These are phyloP conservation scores for Rhizopogon rudus DNA, from an alignment of 768 basidiomycete species.

Conservation along the genomic window DNA sequence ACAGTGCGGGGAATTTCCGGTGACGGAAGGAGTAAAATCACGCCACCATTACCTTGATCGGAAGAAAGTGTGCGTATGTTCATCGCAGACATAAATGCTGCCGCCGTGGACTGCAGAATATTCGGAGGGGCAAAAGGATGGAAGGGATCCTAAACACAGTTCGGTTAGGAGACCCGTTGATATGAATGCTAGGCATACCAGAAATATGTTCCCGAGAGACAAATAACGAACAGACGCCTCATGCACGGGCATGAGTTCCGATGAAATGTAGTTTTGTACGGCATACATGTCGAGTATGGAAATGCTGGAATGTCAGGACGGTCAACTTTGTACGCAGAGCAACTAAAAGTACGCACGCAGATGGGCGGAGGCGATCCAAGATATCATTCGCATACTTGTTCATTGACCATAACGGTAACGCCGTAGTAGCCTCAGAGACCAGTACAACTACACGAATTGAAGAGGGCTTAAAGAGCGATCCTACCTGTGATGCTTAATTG, in stretches of 20 bases:
- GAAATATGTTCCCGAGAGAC: constrained; percentile 17
- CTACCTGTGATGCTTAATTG: constrained; percentile 33
- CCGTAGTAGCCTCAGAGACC: constrained; percentile 45
- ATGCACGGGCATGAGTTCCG: constrained; percentile 27
- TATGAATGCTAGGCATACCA: constrained; percentile 2
- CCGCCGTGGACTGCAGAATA: constrained; percentile 48
- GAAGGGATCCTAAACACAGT: constrained; percentile 25
- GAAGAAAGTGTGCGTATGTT: constrained; percentile 9
- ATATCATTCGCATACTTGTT: constrained; percentile 40
- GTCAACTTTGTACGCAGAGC: neutral
- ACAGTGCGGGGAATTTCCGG: constrained; percentile 36
- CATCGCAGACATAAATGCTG: constrained; percentile 39
- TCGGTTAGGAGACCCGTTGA: neutral
- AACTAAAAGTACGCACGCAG: constrained; percentile 29
- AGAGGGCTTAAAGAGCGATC: constrained; percentile 42
- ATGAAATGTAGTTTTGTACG: constrained; percentile 41
- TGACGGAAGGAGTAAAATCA: constrained; percentile 44
- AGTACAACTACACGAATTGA: constrained; percentile 45
- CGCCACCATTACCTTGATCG: neutral
- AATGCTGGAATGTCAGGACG: constrained; percentile 28
- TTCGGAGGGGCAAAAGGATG: constrained; percentile 51
- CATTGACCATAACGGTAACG: constrained; percentile 47
- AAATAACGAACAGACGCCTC: constrained; percentile 54
- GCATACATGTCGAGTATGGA: constrained; percentile 51
- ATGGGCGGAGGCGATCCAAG: constrained; percentile 40